Evolutionary conservation across 2,329 filamentous ascomycete genomes (phyloP).

Genomic region (Scytalidium lignicola): DNA sequence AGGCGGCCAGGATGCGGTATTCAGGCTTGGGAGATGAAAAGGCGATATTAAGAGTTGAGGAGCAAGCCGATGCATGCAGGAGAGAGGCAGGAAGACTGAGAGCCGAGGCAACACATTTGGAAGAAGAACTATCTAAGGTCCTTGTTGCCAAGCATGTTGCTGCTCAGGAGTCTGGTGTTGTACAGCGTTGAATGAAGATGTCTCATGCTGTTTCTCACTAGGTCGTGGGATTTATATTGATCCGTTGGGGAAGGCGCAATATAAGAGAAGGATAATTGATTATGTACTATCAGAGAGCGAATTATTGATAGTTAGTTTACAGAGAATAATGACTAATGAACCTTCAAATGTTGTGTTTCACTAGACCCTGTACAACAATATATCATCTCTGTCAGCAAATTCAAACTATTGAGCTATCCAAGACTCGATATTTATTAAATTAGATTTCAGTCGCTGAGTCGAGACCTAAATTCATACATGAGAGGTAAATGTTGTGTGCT

Average conservation of each 20-base stretch:
- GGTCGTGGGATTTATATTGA: background rate
- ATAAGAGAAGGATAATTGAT: no score
- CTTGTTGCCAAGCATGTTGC: background rate
- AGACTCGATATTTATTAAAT: no score
- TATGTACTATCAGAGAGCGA: no score
- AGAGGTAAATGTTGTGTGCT: background rate
- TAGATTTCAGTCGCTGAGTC: background rate
- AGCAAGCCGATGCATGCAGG: conserved; percentile 17
- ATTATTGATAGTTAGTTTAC: no score
- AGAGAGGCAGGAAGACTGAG: conserved; percentile 19
- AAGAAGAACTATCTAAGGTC: conserved; percentile 20
- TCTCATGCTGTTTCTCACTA: no score
- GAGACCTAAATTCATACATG: background rate
- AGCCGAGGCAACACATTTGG: conserved; percentile 18
- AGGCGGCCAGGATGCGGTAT: conserved; percentile 10
- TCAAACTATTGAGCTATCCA: no score
- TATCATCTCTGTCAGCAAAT: no score
- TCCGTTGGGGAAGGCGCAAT: background rate
- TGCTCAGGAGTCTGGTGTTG: background rate
- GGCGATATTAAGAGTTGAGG: conserved; percentile 10
- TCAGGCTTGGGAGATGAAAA: background rate
- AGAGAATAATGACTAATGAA: no score
- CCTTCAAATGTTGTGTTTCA: no score
- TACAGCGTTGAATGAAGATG: background rate
- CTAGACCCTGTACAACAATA: no score